Evolutionary conservation across 23 red algal genomes (phyloP), one percentile per base, ranked within the genome.

Genomic region (Gracilaria vermiculophylla): DNA sequence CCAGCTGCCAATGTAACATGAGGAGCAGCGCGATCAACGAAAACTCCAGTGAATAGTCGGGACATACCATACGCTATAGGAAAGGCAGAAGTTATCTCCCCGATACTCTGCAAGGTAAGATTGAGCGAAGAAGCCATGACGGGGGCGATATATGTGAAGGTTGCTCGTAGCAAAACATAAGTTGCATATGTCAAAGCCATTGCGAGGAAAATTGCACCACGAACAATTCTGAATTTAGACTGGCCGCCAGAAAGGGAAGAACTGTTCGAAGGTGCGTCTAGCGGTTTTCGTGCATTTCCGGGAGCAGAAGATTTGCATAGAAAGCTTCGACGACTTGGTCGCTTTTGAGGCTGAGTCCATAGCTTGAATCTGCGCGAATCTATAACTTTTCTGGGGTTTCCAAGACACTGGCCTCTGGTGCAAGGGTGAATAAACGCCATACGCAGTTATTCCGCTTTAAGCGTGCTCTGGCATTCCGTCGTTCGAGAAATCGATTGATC

Each of bases 71-170:
- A 96, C 15, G 80, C 76, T 34, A 96, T 39, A 21, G 94, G 94
- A 51, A 96, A 96, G 23, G 84, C 88, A 19, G 87, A 92, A 19
- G 83, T 70, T 19, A 96, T 89, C 55, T 81, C 47, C 12, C 94
- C 94, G 15, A 96, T 53, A 17, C 80, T 67, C 29, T 65, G 52
- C 25, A 96, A 33, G 11, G 81, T 62, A 2, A 96, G 87, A 27
- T 42, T 21, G 20, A 87, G 65, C 0, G 87, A 56, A 9, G 61
- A 40, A 9, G 77, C 58, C 45, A 96, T 80, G 2, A 81, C 49
- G 6, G 94, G 94, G n/a, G 94, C 80, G 27, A 92, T 62, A 65
- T 91, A 96, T 6, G 94, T 96, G 66, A 96, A 96, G n/a, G 94
- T 89, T 20, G 77, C 72, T 4, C 94, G 78, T 36, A 88, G 66